A percentile compares a stretch with the other conserved stretches of the same genome.
Conservation (phyloP, 345 rosid genomes). For the Lepidium didymum region DNA sequence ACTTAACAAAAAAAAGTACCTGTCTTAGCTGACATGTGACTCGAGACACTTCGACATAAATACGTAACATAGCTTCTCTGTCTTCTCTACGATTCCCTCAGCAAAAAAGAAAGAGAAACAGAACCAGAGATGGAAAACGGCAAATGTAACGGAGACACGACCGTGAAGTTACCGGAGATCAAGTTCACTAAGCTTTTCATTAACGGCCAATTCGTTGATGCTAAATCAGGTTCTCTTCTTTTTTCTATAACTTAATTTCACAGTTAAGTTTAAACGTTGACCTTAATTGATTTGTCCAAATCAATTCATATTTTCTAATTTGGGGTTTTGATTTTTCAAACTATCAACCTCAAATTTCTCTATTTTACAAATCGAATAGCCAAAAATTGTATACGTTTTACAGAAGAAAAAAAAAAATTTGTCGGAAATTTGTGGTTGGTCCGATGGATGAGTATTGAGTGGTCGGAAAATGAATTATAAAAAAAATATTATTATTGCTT, state of each 20-base stretch:
- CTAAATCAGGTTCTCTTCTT: constrained; percentile 43
- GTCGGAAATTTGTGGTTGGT: neutral
- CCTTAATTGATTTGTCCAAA: neutral
- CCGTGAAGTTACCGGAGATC: constrained; percentile 36
- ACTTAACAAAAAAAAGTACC: too few relatives aligned
- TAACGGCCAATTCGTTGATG: constrained; percentile 56
- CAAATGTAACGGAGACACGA: constrained; percentile 31
- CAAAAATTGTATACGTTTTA: neutral
- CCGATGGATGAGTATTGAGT: neutral
- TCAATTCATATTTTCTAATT: neutral
- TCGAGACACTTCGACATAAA: constrained; percentile 12
- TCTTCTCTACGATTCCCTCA: neutral
- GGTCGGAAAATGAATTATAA: neutral
- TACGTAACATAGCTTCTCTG: constrained; percentile 10
- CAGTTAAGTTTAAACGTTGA: too few relatives aligned
- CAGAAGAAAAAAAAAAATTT: neutral
- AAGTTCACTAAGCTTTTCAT: constrained; percentile 66
- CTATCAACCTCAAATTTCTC: neutral
- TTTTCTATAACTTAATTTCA: neutral
- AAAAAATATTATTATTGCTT: neutral
- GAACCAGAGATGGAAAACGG: constrained; percentile 30
- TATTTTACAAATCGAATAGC: neutral
- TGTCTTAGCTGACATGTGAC: constrained; percentile 18
- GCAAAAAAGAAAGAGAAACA: neutral
- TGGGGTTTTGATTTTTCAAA: neutral